These are phyloP conservation scores for Rubus parviflorus DNA, from an alignment of 306 rosid genomes.

Conservation along the genomic window DNA sequence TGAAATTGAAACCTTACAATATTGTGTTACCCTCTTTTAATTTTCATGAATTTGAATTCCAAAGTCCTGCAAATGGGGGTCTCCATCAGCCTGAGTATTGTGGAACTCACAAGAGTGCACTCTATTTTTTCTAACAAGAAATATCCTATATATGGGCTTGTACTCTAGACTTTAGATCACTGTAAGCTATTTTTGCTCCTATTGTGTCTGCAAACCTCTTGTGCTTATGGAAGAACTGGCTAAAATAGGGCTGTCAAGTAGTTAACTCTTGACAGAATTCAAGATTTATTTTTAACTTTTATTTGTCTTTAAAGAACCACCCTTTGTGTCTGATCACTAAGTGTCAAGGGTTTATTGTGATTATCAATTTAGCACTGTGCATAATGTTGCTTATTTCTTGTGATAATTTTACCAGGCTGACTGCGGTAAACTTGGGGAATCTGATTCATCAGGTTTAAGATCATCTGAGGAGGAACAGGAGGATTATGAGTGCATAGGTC, in stretches of 20 bases:
- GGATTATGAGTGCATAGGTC: conserved; percentile 49
- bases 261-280: not conserved
- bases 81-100: not conserved
- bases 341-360: not conserved
- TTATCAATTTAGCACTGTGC: not conserved
- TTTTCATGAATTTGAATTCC: not conserved
- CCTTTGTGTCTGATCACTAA: not conserved
- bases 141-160: not conserved
- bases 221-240: not conserved
- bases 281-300: not conserved
- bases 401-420: conserved; percentile 58
- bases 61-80: not conserved
- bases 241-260: not conserved
- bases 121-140: not conserved
- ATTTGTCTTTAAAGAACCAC: not conserved
- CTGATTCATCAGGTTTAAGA: conserved; percentile 57
- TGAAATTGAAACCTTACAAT: not conserved
- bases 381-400: conserved; percentile 24
- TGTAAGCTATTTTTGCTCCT: not conserved
- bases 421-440: conserved; percentile 68
- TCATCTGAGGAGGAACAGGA: conserved; percentile 57
- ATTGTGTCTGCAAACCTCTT: not conserved
- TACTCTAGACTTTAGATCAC: not conserved
- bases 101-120: not conserved
- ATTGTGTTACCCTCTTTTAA: not conserved